Conservation (phyloP, 192 early-diverging fungal genomes). For the Podochytrium sp. region DNA sequence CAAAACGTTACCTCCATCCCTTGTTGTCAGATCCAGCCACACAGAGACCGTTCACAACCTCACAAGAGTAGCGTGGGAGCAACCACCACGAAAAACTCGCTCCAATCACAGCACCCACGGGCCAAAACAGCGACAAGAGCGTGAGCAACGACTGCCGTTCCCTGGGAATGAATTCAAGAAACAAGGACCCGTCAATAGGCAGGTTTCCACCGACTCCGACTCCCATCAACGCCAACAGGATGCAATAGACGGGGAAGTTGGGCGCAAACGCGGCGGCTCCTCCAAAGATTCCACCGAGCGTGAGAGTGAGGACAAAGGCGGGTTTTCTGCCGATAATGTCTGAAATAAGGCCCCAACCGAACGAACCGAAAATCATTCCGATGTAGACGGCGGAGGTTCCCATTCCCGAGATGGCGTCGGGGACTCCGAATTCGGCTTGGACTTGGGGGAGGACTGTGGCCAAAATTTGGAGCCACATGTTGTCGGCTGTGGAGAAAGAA, state of each 20-base stretch:
- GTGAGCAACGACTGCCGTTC: conserved; percentile 80
- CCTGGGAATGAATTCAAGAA: conserved; percentile 83
- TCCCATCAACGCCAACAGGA: not conserved
- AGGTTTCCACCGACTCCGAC: conserved; percentile 17
- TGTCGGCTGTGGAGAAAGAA: not conserved
- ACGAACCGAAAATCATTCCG: conserved; percentile 82
- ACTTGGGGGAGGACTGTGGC: conserved; percentile 79
- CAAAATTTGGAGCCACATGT: conserved; percentile 55
- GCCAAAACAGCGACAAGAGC: conserved; percentile 83
- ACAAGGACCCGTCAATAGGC: conserved; percentile 47
- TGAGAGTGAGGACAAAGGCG: conserved; percentile 77
- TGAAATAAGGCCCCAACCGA: conserved; percentile 78
- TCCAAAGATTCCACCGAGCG: conserved; percentile 72
- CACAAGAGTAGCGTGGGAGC: conserved; percentile 59
- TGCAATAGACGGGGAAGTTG: conserved; percentile 52
- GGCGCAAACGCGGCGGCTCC: conserved; percentile 67
- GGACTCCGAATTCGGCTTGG: conserved; percentile 73
- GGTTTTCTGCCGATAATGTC: conserved; percentile 76
- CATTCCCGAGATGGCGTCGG: conserved; percentile 66
- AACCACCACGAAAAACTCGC: conserved; percentile 67
- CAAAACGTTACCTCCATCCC: conserved; percentile 78
- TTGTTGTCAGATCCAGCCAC: not conserved
- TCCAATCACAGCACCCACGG: conserved; percentile 75
- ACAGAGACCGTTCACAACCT: conserved; percentile 52
- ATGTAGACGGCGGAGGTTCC: conserved; percentile 53